These are phyloP conservation scores for Agrocybe chaxingu DNA, from an alignment of 768 basidiomycete genomes.

Conservation along the genomic window DNA sequence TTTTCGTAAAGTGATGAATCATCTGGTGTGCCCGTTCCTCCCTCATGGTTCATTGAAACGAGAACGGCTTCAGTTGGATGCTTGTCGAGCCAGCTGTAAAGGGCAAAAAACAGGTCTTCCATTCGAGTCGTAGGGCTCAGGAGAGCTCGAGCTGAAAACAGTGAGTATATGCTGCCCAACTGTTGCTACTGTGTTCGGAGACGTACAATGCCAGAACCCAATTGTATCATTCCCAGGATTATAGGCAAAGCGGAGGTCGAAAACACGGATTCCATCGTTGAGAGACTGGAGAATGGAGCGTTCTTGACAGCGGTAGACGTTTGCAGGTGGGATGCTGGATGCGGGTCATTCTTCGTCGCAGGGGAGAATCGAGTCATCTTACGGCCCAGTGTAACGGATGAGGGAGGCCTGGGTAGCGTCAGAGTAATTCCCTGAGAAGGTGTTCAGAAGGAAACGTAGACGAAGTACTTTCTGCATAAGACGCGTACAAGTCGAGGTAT, in stretches of 20 bases:
- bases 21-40: slow-evolving; percentile 40
- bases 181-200: background rate
- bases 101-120: slow-evolving; percentile 43
- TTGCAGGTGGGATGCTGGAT: slow-evolving; percentile 29
- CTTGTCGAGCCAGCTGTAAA: slow-evolving; percentile 49
- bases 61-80: slow-evolving; percentile 51
- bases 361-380: slow-evolving; percentile 10
- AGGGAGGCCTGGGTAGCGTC: slow-evolving; percentile 29
- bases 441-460: background rate
- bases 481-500: slow-evolving; percentile 40
- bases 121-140: slow-evolving; percentile 42
- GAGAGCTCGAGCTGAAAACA: slow-evolving; percentile 31
- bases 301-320: slow-evolving; percentile 40
- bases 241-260: slow-evolving; percentile 45
- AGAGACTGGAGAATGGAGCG: slow-evolving; percentile 42
- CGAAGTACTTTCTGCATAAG: background rate
- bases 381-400: slow-evolving; percentile 42
- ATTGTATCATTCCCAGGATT: slow-evolving; percentile 50
- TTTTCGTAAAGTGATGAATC: slow-evolving; percentile 39
- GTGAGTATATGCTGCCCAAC: background rate
- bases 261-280: slow-evolving; percentile 48
- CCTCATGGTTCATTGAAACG: slow-evolving; percentile 48
- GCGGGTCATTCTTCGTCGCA: background rate
- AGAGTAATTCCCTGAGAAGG: slow-evolving; percentile 39
- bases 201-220: slow-evolving; percentile 45